Percentiles rank a stretch among this genome's conserved stretches.
Conservation (phyloP, 75 land plant species). For the Sequoiadendron giganteum region DNA sequence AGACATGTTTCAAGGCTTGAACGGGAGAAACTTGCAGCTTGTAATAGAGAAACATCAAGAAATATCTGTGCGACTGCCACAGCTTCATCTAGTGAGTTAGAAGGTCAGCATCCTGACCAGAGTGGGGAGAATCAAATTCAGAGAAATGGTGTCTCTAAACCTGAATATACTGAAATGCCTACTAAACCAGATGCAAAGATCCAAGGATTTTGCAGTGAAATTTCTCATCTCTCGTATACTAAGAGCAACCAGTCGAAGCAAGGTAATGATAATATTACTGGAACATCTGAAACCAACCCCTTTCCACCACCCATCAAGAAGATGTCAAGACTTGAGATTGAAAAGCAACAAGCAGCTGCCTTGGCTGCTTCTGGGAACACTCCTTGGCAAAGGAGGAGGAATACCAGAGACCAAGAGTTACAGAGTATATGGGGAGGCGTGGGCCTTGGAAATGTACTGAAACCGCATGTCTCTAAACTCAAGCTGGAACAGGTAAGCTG, state of each 20-base stretch:
- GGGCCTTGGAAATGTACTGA: conserved; percentile 65
- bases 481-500: conserved; percentile 69
- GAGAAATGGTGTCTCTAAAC: neutral
- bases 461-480: conserved; percentile 68
- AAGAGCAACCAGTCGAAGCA: neutral
- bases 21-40: conserved; percentile 43
- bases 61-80: neutral
- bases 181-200: conserved; percentile 2
- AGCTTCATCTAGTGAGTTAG: neutral
- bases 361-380: conserved; percentile 7
- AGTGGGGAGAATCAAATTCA: neutral
- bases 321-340: conserved; percentile 29
- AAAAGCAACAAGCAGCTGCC: conserved; percentile 22
- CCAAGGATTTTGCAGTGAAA: neutral
- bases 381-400: conserved; percentile 20
- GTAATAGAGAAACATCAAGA: neutral
- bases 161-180: neutral
- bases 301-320: conserved; percentile 12
- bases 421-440: conserved; percentile 81
- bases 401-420: conserved; percentile 59
- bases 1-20: conserved; percentile 68
- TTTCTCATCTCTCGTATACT: neutral
- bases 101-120: conserved; percentile 4
- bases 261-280: neutral
- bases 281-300: neutral